Percentiles rank a stretch among this genome's conserved stretches.
Conservation (phyloP, 2,329 filamentous ascomycete genomes). For the Fusarium sp. region DNA sequence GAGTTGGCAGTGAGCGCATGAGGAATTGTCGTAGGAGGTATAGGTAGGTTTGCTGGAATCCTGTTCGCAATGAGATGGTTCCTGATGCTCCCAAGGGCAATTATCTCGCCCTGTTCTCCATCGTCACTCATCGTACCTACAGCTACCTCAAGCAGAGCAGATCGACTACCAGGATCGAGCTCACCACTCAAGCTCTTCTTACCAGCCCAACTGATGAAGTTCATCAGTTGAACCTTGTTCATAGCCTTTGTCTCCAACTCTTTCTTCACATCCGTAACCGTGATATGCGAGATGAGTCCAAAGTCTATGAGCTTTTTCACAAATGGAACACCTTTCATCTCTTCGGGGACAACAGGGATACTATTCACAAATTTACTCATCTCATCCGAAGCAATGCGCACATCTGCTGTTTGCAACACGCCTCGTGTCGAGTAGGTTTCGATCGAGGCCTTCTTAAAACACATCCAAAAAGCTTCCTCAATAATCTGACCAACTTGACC, state of each 20-base stretch:
- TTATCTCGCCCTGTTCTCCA: constrained; percentile 74
- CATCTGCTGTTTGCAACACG: constrained; percentile 84
- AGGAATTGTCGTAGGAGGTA: constrained; percentile 85
- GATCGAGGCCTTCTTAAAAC: constrained; percentile 83
- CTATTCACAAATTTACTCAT: constrained; percentile 82
- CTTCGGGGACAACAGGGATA: constrained; percentile 86
- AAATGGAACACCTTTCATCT: constrained; percentile 79
- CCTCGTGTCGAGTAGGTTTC: constrained; percentile 91
- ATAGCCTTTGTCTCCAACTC: constrained; percentile 88
- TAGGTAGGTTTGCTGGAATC: constrained; percentile 83
- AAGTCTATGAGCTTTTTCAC: constrained; percentile 85
- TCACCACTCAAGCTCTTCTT: constrained; percentile 78
- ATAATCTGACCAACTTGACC: constrained; percentile 85
- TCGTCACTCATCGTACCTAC: constrained; percentile 77
- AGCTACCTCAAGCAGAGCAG: constrained; percentile 81
- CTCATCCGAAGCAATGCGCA: constrained; percentile 79
- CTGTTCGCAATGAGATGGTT: constrained; percentile 81
- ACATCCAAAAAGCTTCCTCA: constrained; percentile 96
- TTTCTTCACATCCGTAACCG: constrained; percentile 84
- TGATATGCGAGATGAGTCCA: constrained; percentile 88
- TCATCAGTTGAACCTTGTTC: constrained; percentile 79
- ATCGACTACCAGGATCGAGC: constrained; percentile 75
- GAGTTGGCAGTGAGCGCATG: constrained; percentile 83
- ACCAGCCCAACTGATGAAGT: constrained; percentile 88
- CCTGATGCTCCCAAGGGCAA: constrained; percentile 80